Evolutionary conservation across 176 grass and related monocot genomes (phyloP).

Genomic region (Eremochloa ophiuroides): DNA sequence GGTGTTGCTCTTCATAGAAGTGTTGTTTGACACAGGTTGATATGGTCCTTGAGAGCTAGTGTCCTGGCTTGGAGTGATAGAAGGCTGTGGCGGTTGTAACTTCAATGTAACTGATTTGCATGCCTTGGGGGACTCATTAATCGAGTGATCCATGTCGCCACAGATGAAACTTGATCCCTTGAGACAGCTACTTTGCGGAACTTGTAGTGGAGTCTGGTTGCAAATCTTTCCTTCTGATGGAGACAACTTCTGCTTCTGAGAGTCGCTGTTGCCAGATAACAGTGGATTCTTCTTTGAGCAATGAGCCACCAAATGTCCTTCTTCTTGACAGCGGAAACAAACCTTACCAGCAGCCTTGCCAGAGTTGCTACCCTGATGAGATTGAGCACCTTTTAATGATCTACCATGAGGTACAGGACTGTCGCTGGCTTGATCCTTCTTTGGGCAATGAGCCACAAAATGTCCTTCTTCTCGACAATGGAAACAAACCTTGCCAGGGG

Average conservation of each 20-base stretch:
- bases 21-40: background rate
- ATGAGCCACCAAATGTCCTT: background rate
- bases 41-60: background rate
- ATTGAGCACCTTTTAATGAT: background rate
- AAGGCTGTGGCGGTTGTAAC: background rate
- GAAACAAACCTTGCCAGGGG: background rate
- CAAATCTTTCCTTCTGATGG: background rate
- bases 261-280: background rate
- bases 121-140: too few species aligned
- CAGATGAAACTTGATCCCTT: background rate
- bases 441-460: background rate
- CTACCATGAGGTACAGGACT: background rate
- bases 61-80: background rate
- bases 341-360: background rate
- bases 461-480: background rate
- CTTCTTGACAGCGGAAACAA: background rate
- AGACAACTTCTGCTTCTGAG: background rate
- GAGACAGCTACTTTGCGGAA: background rate
- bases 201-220: background rate
- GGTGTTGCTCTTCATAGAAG: background rate
- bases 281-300: background rate
- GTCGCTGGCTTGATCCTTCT: background rate
- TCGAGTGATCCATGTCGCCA: too few species aligned
- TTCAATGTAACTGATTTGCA: background rate
- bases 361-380: background rate